Evolutionary conservation across 2,329 filamentous ascomycete species (phyloP).

Genomic region (Beauveria bassiana): DNA sequence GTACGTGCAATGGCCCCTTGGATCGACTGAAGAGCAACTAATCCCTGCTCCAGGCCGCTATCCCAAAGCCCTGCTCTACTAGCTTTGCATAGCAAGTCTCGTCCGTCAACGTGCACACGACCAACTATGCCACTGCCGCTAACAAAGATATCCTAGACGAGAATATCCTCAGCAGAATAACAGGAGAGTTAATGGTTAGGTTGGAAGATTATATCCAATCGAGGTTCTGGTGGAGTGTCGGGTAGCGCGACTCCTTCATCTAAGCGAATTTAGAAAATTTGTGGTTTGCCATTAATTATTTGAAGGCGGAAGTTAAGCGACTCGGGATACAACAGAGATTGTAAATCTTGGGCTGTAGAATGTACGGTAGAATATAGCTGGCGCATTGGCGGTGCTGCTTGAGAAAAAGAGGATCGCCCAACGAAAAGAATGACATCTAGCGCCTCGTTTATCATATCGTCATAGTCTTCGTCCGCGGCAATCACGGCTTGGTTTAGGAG

Average conservation of each 20-base stretch:
- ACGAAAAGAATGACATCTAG: neutral
- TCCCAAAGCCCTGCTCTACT: conserved; percentile 5
- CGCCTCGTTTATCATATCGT: neutral
- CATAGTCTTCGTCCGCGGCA: neutral
- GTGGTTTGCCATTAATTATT: neutral
- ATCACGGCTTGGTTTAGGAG: neutral
- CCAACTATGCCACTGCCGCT: conserved; percentile 3
- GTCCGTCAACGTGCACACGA: neutral
- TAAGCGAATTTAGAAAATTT: neutral
- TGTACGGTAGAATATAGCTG: no score
- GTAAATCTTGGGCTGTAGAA: neutral
- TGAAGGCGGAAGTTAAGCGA: neutral
- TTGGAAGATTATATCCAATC: neutral
- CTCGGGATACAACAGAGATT: neutral
- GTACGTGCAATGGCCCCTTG: neutral
- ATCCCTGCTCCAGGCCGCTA: neutral
- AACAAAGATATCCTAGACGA: neutral
- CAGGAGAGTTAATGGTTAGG: neutral
- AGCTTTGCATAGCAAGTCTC: conserved; percentile 10
- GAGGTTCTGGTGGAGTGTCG: neutral
- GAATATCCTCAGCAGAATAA: conserved; percentile 2
- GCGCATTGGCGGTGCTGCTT: neutral
- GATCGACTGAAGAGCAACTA: neutral
- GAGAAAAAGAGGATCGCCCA: neutral
- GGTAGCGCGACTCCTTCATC: neutral